phyloP scores from a whole-genome alignment of 306 rosid species.

The Gastrolobium villosum region DNA sequence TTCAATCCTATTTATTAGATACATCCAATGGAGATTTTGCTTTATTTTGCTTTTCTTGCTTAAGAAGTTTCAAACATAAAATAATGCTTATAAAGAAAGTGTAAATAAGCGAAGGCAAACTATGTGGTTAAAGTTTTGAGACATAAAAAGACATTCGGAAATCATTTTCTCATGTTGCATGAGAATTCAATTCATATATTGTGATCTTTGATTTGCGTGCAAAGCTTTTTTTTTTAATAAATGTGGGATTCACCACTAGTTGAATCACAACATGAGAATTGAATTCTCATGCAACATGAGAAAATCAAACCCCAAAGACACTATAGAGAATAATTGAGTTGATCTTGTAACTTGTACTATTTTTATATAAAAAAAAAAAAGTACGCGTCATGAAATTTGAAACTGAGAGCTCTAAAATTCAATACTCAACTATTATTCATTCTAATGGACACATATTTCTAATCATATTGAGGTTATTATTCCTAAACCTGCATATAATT shows the following conservation, averaged over 20 bases:
- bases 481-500: neutral
- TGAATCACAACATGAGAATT: too few species aligned
- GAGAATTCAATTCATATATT: too few species aligned
- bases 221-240: too few species aligned
- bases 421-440: neutral
- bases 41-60: neutral
- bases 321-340: too few species aligned
- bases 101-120: neutral
- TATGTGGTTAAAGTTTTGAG: too few species aligned
- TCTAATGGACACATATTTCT: neutral
- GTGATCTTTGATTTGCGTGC: too few species aligned
- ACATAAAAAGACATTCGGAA: too few species aligned
- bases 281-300: too few species aligned
- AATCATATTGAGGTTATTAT: neutral
- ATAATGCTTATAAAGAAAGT: neutral
- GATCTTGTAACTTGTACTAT: neutral
- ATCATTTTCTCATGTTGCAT: too few species aligned
- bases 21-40: neutral
- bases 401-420: neutral
- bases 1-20: neutral
- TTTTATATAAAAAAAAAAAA: neutral
- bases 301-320: too few species aligned
- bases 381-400: neutral
- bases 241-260: too few species aligned
- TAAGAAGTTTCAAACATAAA: neutral